A percentile compares a stretch with the other conserved stretches of the same genome.
Evolutionary conservation across 345 rosid species (phyloP).

Genomic region (Angophora floribunda): DNA sequence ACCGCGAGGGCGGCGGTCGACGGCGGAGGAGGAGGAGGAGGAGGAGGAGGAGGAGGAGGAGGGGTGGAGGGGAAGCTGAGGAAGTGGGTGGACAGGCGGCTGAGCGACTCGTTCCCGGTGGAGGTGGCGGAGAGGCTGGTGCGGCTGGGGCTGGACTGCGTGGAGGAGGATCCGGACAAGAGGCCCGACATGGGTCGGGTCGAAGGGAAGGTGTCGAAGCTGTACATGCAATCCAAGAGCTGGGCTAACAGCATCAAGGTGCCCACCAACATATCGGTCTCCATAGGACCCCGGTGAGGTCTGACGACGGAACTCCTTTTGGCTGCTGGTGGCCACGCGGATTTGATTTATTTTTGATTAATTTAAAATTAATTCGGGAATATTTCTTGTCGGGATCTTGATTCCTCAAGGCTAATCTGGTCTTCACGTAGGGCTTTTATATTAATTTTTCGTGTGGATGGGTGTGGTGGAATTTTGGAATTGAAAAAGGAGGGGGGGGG

Average conservation of each 20-base stretch:
- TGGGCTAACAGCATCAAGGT: constrained; percentile 43
- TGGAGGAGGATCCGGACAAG: constrained; percentile 42
- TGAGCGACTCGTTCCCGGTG: constrained; percentile 74
- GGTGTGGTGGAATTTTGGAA: not conserved
- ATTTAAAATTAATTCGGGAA: not conserved
- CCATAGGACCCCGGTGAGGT: constrained; percentile 50
- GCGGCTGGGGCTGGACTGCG: constrained; percentile 63
- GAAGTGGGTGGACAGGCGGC: constrained; percentile 64
- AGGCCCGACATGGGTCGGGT: constrained; percentile 89
- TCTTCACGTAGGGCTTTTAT: not conserved
- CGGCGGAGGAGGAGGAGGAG: not conserved
- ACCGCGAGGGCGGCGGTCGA: constrained; percentile 36
- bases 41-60: constrained; percentile 13
- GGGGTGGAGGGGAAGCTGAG: constrained; percentile 34
- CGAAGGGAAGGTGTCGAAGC: constrained; percentile 61
- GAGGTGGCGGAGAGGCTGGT: constrained; percentile 47
- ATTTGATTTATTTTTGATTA: not conserved
- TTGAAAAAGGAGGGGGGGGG: not conserved
- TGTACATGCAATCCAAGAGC: constrained; percentile 45
- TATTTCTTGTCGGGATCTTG: not conserved
- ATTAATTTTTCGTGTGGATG: not conserved
- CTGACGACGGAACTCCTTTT: not conserved
- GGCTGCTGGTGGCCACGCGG: not conserved
- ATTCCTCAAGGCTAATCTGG: not conserved
- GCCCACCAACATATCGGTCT: constrained; percentile 51